Evolutionary conservation across 2,329 filamentous ascomycete species (phyloP).

Genomic region (Aspergillus sp.): DNA sequence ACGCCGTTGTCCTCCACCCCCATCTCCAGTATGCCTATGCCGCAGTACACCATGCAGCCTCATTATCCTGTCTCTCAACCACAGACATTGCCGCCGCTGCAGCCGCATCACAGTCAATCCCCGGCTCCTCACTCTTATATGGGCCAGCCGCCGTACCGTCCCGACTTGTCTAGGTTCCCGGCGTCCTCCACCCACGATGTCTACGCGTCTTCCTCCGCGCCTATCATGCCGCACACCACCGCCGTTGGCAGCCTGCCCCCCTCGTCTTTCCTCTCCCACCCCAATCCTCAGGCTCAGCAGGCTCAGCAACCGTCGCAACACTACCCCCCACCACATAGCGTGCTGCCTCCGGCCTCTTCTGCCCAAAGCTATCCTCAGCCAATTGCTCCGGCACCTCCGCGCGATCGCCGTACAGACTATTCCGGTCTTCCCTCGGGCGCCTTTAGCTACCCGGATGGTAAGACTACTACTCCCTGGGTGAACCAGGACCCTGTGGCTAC

Average conservation of each 20-base stretch:
- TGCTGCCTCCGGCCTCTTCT: constrained; percentile 62
- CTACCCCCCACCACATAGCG: constrained; percentile 38
- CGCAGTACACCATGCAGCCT: constrained; percentile 42
- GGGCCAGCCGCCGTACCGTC: constrained; percentile 35
- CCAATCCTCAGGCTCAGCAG: constrained; percentile 30
- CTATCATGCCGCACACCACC: constrained; percentile 37
- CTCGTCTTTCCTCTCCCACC: constrained; percentile 36
- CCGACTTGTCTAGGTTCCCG: constrained; percentile 38
- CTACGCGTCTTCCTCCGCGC: constrained; percentile 36
- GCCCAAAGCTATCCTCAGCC: constrained; percentile 66
- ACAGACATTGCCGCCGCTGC: constrained; percentile 41
- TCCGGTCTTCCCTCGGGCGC: constrained; percentile 67
- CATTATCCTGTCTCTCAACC: constrained; percentile 39
- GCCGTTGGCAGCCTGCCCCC: constrained; percentile 36
- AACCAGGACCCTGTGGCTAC: constrained; percentile 33
- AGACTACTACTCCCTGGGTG: constrained; percentile 48
- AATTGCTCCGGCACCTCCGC: constrained; percentile 63
- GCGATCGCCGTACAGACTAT: constrained; percentile 45
- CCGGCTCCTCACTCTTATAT: constrained; percentile 38
- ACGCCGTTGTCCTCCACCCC: constrained; percentile 39
- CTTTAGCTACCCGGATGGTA: constrained; percentile 51
- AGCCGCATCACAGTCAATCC: constrained; percentile 40
- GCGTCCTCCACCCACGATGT: constrained; percentile 37
- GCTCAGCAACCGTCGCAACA: constrained; percentile 30
- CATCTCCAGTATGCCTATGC: constrained; percentile 41